Conservation (phyloP, 202 grass and related monocot genomes). For the Eragrostis tef region DNA sequence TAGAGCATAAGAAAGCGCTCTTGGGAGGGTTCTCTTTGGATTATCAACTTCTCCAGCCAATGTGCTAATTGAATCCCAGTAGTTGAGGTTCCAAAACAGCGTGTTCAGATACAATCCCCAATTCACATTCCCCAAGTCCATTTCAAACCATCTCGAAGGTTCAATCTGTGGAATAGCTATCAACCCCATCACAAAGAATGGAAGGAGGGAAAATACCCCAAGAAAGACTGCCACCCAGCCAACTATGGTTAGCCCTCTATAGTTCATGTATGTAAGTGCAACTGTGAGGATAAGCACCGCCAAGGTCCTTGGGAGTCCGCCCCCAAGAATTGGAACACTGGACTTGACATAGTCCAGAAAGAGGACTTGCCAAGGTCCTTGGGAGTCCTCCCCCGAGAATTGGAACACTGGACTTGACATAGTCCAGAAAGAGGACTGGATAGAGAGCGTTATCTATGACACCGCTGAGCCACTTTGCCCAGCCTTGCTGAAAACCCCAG, state of each 20-base stretch:
- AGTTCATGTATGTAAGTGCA: conserved; percentile 75
- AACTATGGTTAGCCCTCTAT: conserved; percentile 73
- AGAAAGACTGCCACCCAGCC: conserved; percentile 72
- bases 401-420: conserved; percentile 66
- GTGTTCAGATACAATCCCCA: conserved; percentile 72
- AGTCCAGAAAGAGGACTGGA: conserved; percentile 71
- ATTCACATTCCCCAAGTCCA: conserved; percentile 52
- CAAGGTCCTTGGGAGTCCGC: conserved; percentile 62
- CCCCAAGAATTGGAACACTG: conserved; percentile 54
- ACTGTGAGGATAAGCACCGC: conserved; percentile 61
- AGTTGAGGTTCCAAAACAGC: conserved; percentile 76
- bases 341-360: conserved; percentile 78
- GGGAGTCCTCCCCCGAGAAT: conserved; percentile 57
- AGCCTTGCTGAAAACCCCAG: conserved; percentile 76
- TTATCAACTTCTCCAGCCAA: conserved; percentile 67
- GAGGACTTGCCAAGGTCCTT: conserved; percentile 62
- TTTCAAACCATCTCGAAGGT: conserved; percentile 63
- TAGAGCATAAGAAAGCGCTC: conserved; percentile 66
- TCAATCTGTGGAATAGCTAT: conserved; percentile 65
- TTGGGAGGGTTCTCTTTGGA: conserved; percentile 67
- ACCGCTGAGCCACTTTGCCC: conserved; percentile 75
- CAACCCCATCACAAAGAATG: conserved; percentile 65
- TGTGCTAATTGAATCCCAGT: conserved; percentile 75
- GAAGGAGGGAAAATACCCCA: conserved; percentile 64
- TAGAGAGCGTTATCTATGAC: conserved; percentile 75